Conservation (phyloP, 805 yeast species). For the Torulaspora delbrueckii region DNA sequence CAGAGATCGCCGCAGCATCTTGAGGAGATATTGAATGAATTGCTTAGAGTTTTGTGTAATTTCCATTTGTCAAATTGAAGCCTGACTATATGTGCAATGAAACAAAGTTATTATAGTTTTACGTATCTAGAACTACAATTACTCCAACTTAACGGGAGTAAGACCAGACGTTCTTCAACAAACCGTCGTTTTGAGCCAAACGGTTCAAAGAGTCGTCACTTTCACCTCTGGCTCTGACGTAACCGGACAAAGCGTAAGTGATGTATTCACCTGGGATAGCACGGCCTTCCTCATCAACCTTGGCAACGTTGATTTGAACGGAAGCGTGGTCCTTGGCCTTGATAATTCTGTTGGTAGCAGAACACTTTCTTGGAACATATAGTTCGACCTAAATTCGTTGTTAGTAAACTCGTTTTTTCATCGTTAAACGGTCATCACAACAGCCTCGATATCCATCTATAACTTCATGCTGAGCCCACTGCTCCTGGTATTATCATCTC, state of each 20-base stretch:
- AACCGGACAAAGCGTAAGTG: slow-evolving; percentile 96
- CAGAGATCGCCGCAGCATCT: neutral
- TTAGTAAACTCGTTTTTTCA: slow-evolving; percentile 17
- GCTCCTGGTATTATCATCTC: neutral
- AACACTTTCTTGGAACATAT: slow-evolving; percentile 99
- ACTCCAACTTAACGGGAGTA: slow-evolving; percentile 70
- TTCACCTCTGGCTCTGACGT: slow-evolving; percentile 98
- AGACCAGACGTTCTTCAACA: slow-evolving; percentile 92
- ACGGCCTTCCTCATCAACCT: slow-evolving; percentile 95
- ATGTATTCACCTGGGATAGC: slow-evolving; percentile 85
- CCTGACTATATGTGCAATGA: neutral
- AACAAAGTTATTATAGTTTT: slow-evolving; percentile 8
- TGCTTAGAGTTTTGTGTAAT: too few species aligned
- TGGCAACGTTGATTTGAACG: slow-evolving; percentile 97
- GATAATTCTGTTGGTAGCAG: slow-evolving; percentile 99
- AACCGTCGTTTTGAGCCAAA: slow-evolving; percentile 98
- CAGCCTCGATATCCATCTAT: too few species aligned
- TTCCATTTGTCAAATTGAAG: too few species aligned
- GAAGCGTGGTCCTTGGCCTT: slow-evolving; percentile 99
- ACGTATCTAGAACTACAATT: slow-evolving; percentile 7
- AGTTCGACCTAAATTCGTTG: slow-evolving; percentile 75
- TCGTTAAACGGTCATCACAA: neutral
- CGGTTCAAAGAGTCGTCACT: slow-evolving; percentile 99
- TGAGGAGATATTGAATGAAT: neutral
- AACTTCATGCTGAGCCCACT: too few species aligned